These are phyloP conservation scores for Coelastrella sp. DNA, from an alignment of 139 green algal genomes.

Conservation along the genomic window DNA sequence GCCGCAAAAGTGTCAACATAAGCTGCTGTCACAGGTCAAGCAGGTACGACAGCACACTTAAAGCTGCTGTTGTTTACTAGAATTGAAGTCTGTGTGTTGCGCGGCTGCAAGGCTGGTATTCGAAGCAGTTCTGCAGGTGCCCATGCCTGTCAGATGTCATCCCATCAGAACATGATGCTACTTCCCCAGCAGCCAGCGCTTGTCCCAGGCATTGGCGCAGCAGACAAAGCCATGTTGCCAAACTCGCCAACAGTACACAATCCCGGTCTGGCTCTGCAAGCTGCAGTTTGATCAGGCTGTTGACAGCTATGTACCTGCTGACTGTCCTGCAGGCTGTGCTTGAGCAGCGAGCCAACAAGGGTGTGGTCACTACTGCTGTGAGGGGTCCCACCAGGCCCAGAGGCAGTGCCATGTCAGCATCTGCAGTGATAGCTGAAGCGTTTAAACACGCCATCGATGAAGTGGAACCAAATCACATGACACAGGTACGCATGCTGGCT, in stretches of 20 bases:
- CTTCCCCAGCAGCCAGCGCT: no score
- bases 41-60: slow-evolving; percentile 51
- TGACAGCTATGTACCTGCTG: not conserved
- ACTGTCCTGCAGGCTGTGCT: slow-evolving; percentile 47
- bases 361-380: slow-evolving; percentile 53
- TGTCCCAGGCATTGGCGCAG: no score
- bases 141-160: no score
- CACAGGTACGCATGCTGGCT: slow-evolving; percentile 49
- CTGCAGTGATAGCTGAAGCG: slow-evolving; percentile 46
- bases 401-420: slow-evolving; percentile 50
- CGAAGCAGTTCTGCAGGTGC: no score
- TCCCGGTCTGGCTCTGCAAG: no score
- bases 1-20: slow-evolving; percentile 61
- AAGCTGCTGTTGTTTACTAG: no score
- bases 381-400: slow-evolving; percentile 51
- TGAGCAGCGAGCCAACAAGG: slow-evolving; percentile 59
- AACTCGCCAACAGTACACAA: no score
- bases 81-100: no score
- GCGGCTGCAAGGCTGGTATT: no score
- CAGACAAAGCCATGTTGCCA: no score
- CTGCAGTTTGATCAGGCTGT: not conserved
- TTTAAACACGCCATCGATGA: slow-evolving; percentile 71
- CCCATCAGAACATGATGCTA: no score
- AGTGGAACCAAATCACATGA: slow-evolving; percentile 69
- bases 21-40: slow-evolving; percentile 62